Evolutionary conservation across 2,329 filamentous ascomycete species (phyloP).

Genomic region (Xylariales sp.): DNA sequence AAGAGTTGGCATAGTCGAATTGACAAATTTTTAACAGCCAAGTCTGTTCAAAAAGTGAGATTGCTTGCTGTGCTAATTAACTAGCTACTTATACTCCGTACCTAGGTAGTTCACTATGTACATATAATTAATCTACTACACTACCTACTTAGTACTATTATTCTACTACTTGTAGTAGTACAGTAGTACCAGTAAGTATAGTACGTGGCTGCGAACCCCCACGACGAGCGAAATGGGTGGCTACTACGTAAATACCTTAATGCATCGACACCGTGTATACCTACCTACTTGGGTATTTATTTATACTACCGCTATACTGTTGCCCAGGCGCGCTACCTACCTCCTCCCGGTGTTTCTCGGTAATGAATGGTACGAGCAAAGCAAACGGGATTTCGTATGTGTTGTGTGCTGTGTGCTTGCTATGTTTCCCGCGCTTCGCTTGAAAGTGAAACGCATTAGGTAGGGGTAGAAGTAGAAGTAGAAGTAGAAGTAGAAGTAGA

Average conservation of each 20-base stretch:
- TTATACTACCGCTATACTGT: background rate
- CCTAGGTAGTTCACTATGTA: background rate
- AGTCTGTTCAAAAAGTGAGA: constrained; percentile 15
- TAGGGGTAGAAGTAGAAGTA: too few relatives aligned
- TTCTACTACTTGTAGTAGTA: too few relatives aligned
- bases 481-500: too few relatives aligned
- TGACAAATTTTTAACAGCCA: constrained; percentile 28
- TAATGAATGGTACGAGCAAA: background rate
- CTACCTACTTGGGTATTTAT: background rate
- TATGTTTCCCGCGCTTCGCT: background rate
- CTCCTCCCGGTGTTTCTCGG: background rate
- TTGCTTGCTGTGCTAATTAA: constrained; percentile 25
- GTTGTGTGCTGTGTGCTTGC: too few relatives aligned
- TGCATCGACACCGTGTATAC: background rate
- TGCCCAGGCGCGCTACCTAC: background rate
- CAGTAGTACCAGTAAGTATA: background rate
- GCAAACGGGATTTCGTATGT: background rate
- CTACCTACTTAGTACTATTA: too few relatives aligned
- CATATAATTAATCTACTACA: background rate
- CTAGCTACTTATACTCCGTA: background rate
- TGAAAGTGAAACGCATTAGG: background rate
- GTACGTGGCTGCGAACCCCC: background rate
- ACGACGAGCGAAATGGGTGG: background rate
- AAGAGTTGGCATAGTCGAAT: constrained; percentile 22
- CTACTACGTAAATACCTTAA: background rate